A percentile compares a stretch with the other conserved stretches of the same genome.
phyloP scores from a whole-genome alignment of 371 early-diverging fungal species.

The Furculomyces boomerangus region DNA sequence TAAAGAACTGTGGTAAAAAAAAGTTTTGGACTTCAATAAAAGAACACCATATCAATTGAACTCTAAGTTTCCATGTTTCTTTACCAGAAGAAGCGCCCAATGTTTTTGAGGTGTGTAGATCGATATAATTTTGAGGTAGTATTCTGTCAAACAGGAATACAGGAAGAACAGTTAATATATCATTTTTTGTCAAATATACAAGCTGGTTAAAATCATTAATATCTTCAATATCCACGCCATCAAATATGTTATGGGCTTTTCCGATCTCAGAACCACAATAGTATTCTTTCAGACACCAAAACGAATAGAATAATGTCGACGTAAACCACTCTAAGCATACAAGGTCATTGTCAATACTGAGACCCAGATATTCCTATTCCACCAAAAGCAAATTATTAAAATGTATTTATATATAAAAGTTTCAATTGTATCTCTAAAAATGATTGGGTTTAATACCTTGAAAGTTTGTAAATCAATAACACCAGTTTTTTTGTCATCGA shows the following conservation, averaged over 20 bases:
- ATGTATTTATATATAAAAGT: not conserved
- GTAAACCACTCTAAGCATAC: not conserved
- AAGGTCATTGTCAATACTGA: not conserved
- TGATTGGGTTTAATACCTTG: not conserved
- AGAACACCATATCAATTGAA: not conserved
- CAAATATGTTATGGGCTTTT: not conserved
- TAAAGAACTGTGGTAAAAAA: too few species aligned
- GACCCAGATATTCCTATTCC: not conserved
- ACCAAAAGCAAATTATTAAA: not conserved
- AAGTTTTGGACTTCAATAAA: not conserved
- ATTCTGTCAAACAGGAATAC: conserved; percentile 1
- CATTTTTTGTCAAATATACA: not conserved
- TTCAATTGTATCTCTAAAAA: too few species aligned
- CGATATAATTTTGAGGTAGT: not conserved
- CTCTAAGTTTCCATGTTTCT: not conserved
- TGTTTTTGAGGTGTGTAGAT: not conserved
- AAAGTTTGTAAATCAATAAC: not conserved
- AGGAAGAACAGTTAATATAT: not conserved
- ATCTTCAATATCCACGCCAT: not conserved
- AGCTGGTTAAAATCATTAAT: not conserved
- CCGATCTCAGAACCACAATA: not conserved
- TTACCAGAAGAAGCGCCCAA: not conserved
- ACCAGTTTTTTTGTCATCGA: not conserved
- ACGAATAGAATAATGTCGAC: not conserved
- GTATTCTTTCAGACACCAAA: not conserved